Evolutionary conservation across 352 stramenopile species (phyloP).

Genomic region (Pythium vanterpoolii): DNA sequence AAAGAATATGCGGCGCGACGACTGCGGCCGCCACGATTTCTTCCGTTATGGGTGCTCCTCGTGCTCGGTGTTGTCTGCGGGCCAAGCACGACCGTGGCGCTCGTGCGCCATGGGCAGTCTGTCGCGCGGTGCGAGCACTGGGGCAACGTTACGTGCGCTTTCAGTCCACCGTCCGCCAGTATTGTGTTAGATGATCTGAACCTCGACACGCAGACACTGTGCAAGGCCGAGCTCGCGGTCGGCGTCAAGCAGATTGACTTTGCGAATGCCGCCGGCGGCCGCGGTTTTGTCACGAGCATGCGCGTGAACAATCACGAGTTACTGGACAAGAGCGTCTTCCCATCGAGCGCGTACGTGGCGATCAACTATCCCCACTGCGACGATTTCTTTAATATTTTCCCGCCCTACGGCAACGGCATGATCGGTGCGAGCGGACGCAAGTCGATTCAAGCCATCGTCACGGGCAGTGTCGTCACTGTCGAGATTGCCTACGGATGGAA

Average conservation of each 20-base stretch:
- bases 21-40: slow-evolving; percentile 1
- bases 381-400: slow-evolving; percentile 83
- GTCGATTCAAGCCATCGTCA: slow-evolving; percentile 63
- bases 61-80: background rate
- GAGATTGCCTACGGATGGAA: slow-evolving; percentile 60
- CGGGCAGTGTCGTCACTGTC: slow-evolving; percentile 34
- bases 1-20: slow-evolving; percentile 18
- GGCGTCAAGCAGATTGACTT: slow-evolving; percentile 86
- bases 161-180: slow-evolving; percentile 37
- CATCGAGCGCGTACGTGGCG: slow-evolving; percentile 57
- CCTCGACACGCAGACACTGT: slow-evolving; percentile 61
- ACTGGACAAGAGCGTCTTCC: slow-evolving; percentile 46
- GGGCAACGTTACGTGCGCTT: slow-evolving; percentile 48
- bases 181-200: slow-evolving; percentile 45
- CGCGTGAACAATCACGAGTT: slow-evolving; percentile 61
- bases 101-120: slow-evolving; percentile 60
- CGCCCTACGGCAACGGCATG: slow-evolving; percentile 72
- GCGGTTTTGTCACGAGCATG: slow-evolving; percentile 57
- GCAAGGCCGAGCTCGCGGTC: slow-evolving; percentile 74
- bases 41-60: background rate
- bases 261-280: slow-evolving; percentile 44
- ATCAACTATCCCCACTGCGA: slow-evolving; percentile 82
- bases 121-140: slow-evolving; percentile 57
- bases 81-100: slow-evolving; percentile 6
- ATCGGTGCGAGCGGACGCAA: slow-evolving; percentile 52